Conservation (phyloP, 176 grass and related monocot genomes). For the Microstegium vimineum region DNA sequence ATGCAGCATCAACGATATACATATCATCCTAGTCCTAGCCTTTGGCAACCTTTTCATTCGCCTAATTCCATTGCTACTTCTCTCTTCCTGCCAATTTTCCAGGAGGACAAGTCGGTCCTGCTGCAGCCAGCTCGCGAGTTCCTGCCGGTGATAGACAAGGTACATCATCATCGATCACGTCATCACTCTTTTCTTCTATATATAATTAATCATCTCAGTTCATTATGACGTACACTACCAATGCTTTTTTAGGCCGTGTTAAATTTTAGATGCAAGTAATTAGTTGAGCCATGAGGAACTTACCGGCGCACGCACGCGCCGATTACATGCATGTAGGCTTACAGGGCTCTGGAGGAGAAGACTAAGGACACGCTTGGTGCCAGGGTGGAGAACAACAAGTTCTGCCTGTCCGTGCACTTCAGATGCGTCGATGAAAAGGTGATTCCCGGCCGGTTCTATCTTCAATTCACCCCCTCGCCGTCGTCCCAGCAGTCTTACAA, state of each 20-base stretch:
- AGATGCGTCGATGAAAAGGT: constrained; percentile 98
- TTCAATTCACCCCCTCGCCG: background rate
- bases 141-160: constrained; percentile 80
- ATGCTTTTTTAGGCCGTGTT: background rate
- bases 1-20: background rate
- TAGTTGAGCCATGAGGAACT: constrained; percentile 38
- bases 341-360: constrained; percentile 51
- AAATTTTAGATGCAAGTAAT: background rate
- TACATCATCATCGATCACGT: background rate
- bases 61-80: background rate
- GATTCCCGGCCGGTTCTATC: background rate
- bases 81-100: background rate
- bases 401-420: constrained; percentile 95
- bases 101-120: constrained; percentile 33
- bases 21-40: no score
- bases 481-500: constrained; percentile 12
- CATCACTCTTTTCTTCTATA: background rate
- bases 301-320: background rate
- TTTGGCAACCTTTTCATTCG: background rate
- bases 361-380: constrained; percentile 62
- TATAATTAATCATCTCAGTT: background rate
- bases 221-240: background rate
- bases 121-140: constrained; percentile 90
- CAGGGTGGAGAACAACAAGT: constrained; percentile 99
- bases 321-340: constrained; percentile 39